A percentile compares a stretch with the other conserved stretches of the same genome.
Conservation (phyloP, 202 grass and related monocot species). For the Panicum hallii region DNA sequence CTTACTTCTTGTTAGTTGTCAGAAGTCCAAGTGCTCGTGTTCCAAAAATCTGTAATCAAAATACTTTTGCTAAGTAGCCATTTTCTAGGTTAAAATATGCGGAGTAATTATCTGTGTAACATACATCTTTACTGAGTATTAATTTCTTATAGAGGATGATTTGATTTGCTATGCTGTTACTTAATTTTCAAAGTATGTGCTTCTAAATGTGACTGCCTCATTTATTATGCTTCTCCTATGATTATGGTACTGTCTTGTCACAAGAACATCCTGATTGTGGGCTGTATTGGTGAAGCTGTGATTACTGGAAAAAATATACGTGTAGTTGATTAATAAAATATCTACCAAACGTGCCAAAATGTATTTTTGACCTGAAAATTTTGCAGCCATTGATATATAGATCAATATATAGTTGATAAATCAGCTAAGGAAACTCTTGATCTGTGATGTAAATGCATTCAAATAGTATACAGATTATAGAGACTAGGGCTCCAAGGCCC, state of each 20-base stretch:
- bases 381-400: background rate
- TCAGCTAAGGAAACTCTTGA: background rate
- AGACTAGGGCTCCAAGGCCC: background rate
- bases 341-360: background rate
- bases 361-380: background rate
- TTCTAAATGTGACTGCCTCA: background rate
- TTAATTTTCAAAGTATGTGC: slow-evolving; percentile 12
- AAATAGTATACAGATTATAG: slow-evolving; percentile 1
- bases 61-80: background rate
- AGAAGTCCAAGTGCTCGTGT: background rate
- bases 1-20: slow-evolving; percentile 2
- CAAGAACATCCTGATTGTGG: no score
- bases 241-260: background rate
- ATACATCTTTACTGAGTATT: background rate
- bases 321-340: background rate
- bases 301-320: background rate
- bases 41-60: background rate
- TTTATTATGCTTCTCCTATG: slow-evolving; percentile 21
- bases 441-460: background rate
- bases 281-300: background rate
- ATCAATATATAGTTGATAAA: background rate
- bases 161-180: background rate
- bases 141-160: background rate
- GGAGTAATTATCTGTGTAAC: background rate
- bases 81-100: background rate